phyloP scores from a whole-genome alignment of 352 stramenopile species.

The Globisporangium orthogonon region DNA sequence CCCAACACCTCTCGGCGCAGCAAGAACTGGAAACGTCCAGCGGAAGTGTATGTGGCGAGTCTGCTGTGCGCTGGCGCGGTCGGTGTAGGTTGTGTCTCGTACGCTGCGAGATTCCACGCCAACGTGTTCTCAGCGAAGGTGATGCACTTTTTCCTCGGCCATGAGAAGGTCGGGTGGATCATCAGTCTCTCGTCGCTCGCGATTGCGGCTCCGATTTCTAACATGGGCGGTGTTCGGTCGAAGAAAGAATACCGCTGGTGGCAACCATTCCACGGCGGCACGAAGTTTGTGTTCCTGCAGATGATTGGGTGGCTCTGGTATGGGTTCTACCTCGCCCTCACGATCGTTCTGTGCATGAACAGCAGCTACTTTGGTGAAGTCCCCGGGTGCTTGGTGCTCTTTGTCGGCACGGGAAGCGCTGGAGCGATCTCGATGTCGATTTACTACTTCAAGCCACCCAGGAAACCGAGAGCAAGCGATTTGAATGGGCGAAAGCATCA shows the following conservation, averaged over 20 bases:
- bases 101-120: slow-evolving; percentile 7
- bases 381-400: slow-evolving; percentile 19
- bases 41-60: slow-evolving; percentile 28
- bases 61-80: slow-evolving; percentile 26
- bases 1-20: not conserved
- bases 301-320: slow-evolving; percentile 59
- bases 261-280: slow-evolving; percentile 50
- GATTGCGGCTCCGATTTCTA: slow-evolving; percentile 28
- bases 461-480: not conserved
- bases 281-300: slow-evolving; percentile 55
- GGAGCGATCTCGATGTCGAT: slow-evolving; percentile 28
- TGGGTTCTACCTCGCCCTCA: slow-evolving; percentile 30
- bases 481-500: not conserved
- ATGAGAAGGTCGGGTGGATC: slow-evolving; percentile 36
- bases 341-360: slow-evolving; percentile 39
- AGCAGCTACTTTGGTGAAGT: slow-evolving; percentile 19
- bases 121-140: slow-evolving; percentile 2
- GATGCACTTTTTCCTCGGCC: slow-evolving; percentile 11
- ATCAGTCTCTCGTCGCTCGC: slow-evolving; percentile 26
- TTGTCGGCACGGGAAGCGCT: slow-evolving; percentile 25
- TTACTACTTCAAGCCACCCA: slow-evolving; percentile 20
- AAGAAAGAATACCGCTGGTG: slow-evolving; percentile 27
- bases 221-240: slow-evolving; percentile 31
- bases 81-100: slow-evolving; percentile 18
- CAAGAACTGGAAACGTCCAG: slow-evolving; percentile 8